These are phyloP conservation scores for Ustilago cynodontis DNA, from an alignment of 1,284 basidiomycete genomes.

Conservation along the genomic window DNA sequence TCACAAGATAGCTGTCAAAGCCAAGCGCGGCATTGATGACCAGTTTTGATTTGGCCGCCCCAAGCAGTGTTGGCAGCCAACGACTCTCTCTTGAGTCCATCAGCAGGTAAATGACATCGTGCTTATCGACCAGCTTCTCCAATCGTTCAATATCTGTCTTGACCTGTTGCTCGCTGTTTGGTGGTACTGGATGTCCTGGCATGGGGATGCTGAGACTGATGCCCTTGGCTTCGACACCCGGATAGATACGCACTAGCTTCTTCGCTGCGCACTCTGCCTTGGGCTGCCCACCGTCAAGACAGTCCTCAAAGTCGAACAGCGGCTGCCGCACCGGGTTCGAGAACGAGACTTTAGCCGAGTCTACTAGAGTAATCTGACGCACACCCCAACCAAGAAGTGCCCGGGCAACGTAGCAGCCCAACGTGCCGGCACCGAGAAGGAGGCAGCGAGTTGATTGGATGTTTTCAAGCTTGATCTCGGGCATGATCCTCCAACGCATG, in stretches of 20 bases:
- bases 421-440: conserved; percentile 91
- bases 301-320: conserved; percentile 93
- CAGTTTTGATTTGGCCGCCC: conserved; percentile 86
- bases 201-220: conserved; percentile 86
- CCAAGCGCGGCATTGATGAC: conserved; percentile 95
- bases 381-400: conserved; percentile 91
- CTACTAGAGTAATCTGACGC: conserved; percentile 90
- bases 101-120: conserved; percentile 91
- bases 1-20: conserved; percentile 95
- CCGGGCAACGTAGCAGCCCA: conserved; percentile 95
- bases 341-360: conserved; percentile 90
- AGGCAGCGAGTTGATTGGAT: conserved; percentile 84
- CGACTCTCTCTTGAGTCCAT: conserved; percentile 97
- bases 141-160: conserved; percentile 79
- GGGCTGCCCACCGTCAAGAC: conserved; percentile 89
- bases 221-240: conserved; percentile 86
- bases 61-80: conserved; percentile 93
- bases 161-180: conserved; percentile 74
- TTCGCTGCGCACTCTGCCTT: conserved; percentile 93
- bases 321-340: conserved; percentile 98
- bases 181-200: conserved; percentile 91
- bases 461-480: conserved; percentile 87
- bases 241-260: conserved; percentile 87
- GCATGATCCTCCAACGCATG: conserved; percentile 97
- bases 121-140: conserved; percentile 82